Conservation (phyloP, 2,329 filamentous ascomycete genomes). For the Pseudocercospora pini-densiflorae region DNA sequence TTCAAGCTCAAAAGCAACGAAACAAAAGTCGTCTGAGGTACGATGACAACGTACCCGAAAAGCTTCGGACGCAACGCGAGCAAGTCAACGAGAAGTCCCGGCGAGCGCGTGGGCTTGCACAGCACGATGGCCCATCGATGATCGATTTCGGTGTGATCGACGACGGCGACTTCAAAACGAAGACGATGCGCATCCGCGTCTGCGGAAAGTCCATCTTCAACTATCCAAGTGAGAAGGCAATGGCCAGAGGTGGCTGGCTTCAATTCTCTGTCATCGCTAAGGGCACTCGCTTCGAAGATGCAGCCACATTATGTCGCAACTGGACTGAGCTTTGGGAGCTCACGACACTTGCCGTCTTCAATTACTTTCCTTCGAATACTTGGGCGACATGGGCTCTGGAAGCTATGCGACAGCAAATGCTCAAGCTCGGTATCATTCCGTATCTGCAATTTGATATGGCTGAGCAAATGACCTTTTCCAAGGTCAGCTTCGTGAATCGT, state of each 20-base stretch:
- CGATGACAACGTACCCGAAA: constrained; percentile 7
- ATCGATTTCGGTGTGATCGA: constrained; percentile 46
- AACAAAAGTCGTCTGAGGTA: constrained; percentile 21
- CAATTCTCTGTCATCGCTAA: constrained; percentile 58
- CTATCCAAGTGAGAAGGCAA: constrained; percentile 54
- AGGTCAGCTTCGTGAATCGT: constrained; percentile 7
- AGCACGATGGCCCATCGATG: constrained; percentile 24
- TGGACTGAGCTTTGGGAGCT: constrained; percentile 58
- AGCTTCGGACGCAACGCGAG: constrained; percentile 42
- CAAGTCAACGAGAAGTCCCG: constrained; percentile 34
- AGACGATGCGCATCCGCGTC: constrained; percentile 52
- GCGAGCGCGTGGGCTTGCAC: constrained; percentile 11
- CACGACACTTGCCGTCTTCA: constrained; percentile 50
- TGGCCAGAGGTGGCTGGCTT: constrained; percentile 55
- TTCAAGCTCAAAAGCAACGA: constrained; percentile 26
- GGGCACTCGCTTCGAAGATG: constrained; percentile 51
- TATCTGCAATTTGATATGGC: constrained; percentile 43
- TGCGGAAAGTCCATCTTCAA: constrained; percentile 58
- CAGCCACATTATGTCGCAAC: constrained; percentile 53
- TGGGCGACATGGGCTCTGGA: constrained; percentile 51
- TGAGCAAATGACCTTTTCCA: constrained; percentile 40
- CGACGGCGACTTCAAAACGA: constrained; percentile 39
- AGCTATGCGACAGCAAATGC: constrained; percentile 44
- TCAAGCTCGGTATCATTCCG: constrained; percentile 48
- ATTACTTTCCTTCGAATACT: constrained; percentile 54